Evolutionary conservation across 345 rosid species (phyloP), one percentile per base, ranked within the genome.

Genomic region (Melastoma malabathricum): DNA sequence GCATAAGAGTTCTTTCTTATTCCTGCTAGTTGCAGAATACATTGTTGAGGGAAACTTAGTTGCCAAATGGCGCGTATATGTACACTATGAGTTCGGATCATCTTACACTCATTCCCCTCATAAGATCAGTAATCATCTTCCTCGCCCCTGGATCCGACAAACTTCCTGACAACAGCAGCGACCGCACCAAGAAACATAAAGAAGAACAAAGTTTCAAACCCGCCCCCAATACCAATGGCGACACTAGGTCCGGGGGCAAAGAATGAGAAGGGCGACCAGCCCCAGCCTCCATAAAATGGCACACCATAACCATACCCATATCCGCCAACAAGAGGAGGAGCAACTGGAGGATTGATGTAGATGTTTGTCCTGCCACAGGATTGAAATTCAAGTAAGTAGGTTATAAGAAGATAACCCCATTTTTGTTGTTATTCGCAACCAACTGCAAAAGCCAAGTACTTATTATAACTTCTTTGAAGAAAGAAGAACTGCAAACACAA

Each of bases 211-310:
- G 59, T 48, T 12, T 90, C 98, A 12, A 86, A 82, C 15, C 98
- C 98, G 47, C 92, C 96, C 19, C 98, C 96, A 15, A 64, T 46
- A 27, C 98, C 94, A 13, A 90, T 49, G 6, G 89, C 98, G 25
- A 83, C 73, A 43, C 79, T 62, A n/a, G 98, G 94, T 54, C 94
- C 89, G 3, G 94, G 96, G 23, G 84, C 73, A 48, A 84, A 90
- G 74, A 73, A 86, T 10, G 96, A 83, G 65, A 90, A 90, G 0
- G 98, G 98, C 3, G 98, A 90, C 96, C 96, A 86, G 15, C 97
- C 97, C 74, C 80, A 85, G 19, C 96, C 96, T 1, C 97, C 94
- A n/a, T 79, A 89, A 72, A 72, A 73, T 14, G 84, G 87, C 52
- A 57, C 79, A 5, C 89, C 89, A 46, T 55, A 77, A 14, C 98